phyloP scores from a whole-genome alignment of 345 rosid genomes.

The Syzygium jambos region DNA sequence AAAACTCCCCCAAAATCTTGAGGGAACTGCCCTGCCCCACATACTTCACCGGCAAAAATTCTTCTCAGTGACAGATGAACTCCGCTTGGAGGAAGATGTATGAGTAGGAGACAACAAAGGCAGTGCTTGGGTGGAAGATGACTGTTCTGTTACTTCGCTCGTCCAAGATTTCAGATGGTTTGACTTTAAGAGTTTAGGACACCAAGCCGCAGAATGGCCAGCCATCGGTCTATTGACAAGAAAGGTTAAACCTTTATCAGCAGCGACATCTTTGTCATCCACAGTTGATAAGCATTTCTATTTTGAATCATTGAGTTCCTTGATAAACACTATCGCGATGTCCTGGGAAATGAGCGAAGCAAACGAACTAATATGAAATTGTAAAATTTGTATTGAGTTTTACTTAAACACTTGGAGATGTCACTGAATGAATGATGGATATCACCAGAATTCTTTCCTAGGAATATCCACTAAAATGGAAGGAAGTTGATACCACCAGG shows the following conservation, averaged over 20 bases:
- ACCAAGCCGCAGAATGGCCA: not conserved
- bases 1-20: not conserved
- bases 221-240: not conserved
- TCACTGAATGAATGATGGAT: not conserved
- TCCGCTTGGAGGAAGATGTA: not conserved
- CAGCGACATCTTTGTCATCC: not conserved
- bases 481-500: not conserved
- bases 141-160: not conserved
- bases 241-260: not conserved
- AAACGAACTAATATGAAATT: not conserved
- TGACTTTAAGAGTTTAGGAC: not conserved
- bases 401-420: not conserved
- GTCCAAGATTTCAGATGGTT: not conserved
- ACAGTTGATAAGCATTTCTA: not conserved
- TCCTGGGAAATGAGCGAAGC: not conserved
- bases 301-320: not conserved
- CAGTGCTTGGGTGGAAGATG: not conserved
- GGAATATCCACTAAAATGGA: not conserved
- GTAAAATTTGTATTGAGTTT: not conserved
- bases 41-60: not conserved
- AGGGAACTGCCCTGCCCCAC: not conserved
- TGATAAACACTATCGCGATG: not conserved
- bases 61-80: not conserved
- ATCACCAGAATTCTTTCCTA: not conserved
- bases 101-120: not conserved